Base-by-base conservation (phyloP, 192 early-diverging fungal species). In the Dissophora ornata region DNA sequence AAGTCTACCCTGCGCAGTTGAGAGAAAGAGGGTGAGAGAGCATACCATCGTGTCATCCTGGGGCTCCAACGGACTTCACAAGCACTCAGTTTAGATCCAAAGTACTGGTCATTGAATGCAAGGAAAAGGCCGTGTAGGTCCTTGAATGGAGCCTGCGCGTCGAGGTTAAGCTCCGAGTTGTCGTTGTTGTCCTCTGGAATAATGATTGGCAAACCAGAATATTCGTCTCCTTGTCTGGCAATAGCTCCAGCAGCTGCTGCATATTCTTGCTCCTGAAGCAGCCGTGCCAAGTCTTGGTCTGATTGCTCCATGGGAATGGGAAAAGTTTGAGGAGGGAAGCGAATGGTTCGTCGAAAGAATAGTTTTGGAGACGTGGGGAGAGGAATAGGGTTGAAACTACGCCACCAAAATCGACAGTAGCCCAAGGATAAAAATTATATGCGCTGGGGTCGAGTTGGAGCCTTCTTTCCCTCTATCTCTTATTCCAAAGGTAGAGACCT, bases 11-110 rank as follows among this genome's bases (percentile, higher is more conserved):
- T 38, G 36, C 36, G 36, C 36, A 38, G 36, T 38, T 5, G 36
- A 38, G 36, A 5, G 21, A 7, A 41, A 18, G n/a, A 33, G 21
- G 49, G 32, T 28, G 26, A 10, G 18, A 13, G 4, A 18, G n/a
- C 24, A 10, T 67, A 67, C 70, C 64, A 88, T 4, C 84, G 66
- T 11, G 86, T 88, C 88, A 89, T 89, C 40, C 71, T 61, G 2
- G 61, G 47, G 26, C 80, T 80, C 88, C 88, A 89, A 4, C 88
- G 33, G 5, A 89, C 86, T 62, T 88, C 88, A n/a, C 88, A 81
- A 7, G 56, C 60, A 30, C 57, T 64, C n/a, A 90, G 62, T 50
- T 79, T 79, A 2, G 81, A 77, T 26, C 80, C 56, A 71, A 90
- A 90, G 48, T 84, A 90, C 38, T 70, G 69, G 34, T 85, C 79